Percentiles rank a stretch among this genome's conserved stretches.
Evolutionary conservation across 2,329 filamentous ascomycete species (phyloP).

Genomic region (Phialophora expanda): DNA sequence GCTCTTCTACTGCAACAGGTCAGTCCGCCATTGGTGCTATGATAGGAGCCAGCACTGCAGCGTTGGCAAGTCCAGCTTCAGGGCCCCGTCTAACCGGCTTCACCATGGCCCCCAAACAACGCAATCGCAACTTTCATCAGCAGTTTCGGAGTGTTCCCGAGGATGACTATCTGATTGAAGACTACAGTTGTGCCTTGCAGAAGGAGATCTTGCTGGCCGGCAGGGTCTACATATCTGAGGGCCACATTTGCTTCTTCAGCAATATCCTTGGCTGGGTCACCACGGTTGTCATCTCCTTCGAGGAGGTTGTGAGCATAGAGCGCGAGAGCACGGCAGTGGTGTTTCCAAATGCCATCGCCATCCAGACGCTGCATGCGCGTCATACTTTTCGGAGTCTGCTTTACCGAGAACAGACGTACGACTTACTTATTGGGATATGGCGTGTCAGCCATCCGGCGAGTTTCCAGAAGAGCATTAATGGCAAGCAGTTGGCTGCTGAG

Average conservation of each 20-base stretch:
- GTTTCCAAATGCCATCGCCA: conserved; percentile 97
- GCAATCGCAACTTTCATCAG: conserved; percentile 92
- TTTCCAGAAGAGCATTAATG: conserved; percentile 87
- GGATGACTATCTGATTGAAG: conserved; percentile 96
- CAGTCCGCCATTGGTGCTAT: conserved; percentile 71
- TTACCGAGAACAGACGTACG: conserved; percentile 92
- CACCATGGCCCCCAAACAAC: conserved; percentile 92
- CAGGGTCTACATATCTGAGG: conserved; percentile 92
- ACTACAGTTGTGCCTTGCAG: conserved; percentile 96
- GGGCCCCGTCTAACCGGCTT: conserved; percentile 86
- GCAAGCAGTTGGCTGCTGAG: conserved; percentile 71
- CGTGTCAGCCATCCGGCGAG: conserved; percentile 90
- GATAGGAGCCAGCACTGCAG: conserved; percentile 71
- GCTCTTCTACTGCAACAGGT: conserved; percentile 75
- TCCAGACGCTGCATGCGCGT: conserved; percentile 91
- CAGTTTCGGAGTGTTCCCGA: conserved; percentile 96
- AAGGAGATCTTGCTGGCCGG: conserved; percentile 94
- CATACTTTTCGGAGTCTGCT: conserved; percentile 96
- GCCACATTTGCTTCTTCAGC: conserved; percentile 97
- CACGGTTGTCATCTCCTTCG: conserved; percentile 95
- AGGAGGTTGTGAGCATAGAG: conserved; percentile 95
- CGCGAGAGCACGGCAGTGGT: conserved; percentile 94
- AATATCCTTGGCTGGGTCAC: conserved; percentile 99
- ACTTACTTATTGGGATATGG: conserved; percentile 97
- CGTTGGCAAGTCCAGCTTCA: conserved; percentile 68